Base-by-base conservation (phyloP, 129 eudicot genomes). In the Deinandra increscens region DNA sequence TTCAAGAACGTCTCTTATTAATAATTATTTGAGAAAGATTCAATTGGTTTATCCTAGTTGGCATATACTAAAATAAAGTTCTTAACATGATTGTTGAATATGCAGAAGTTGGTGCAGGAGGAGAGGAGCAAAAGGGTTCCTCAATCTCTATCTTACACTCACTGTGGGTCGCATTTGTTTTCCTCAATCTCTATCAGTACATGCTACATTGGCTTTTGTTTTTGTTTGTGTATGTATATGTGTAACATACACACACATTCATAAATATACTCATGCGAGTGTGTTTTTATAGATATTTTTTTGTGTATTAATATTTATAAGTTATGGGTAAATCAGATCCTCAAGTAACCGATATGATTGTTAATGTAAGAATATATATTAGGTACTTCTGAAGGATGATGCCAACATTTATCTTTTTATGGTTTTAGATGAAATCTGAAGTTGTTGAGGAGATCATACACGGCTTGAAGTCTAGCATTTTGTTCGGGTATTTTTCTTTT, bases 381-480 rank as follows among this genome's bases (percentile, higher is more conserved):
- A 33, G 2, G 37, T n/a, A 33, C 5, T 2, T 5, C 5, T 5
- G 5, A 33, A 2, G 2, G 5, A 33, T 33, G 2, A 33, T 33
- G n/a, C n/a, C n/a, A n/a, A n/a, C n/a, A n/a, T 33, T 33, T 33
- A 2, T 33, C 2, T 33, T 59, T 22, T 36, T 74, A 36, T 43
- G 6, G 8, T 78, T 58, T 62, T 64, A 33, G 98, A 86, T 92
- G 95, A 96, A 92, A 79, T 92, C 89, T 66, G 96, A 92, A 81
- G 98, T 92, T 74, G 95, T 92, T 39, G 98, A 92, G 49, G 98
- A 92, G 79, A 86, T 92, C 66, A 92, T 92, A 19, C 86, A 84
- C 48, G 98, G 98, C 78, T 75, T 92, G 86, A 95, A 92, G 76
- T 88, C 98, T 36, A 96, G 98, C 81, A 83, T 92, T 76, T 78